Conservation (phyloP, 108 stramenopile species). For the Skeletonema tropicum region DNA sequence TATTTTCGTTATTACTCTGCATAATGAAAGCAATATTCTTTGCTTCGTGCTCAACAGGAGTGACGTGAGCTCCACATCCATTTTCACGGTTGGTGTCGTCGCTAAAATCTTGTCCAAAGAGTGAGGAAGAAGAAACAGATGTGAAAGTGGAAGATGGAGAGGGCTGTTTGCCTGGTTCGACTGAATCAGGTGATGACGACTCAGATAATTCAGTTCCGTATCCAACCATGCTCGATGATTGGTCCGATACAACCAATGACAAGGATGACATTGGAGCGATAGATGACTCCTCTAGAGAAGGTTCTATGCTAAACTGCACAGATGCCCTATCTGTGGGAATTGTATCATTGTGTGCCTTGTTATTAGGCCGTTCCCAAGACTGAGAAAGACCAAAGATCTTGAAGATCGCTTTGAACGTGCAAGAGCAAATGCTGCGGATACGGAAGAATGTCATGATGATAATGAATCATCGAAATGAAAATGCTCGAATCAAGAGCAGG, state of each 20-base stretch:
- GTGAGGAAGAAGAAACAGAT: not conserved
- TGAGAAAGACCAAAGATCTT: too few species aligned
- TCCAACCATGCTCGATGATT: not conserved
- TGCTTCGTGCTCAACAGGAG: too few species aligned
- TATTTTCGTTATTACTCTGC: too few species aligned
- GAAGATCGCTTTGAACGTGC: not conserved
- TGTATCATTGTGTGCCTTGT: too few species aligned
- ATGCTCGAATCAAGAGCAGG: too few species aligned
- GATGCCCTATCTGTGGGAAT: not conserved
- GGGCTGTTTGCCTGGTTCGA: not conserved
- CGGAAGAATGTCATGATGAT: not conserved
- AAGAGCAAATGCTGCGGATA: not conserved
- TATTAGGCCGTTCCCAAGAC: too few species aligned
- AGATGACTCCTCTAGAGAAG: not conserved
- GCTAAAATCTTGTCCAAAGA: not conserved
- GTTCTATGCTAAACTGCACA: not conserved
- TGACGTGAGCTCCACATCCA: too few species aligned
- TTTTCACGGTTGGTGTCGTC: not conserved
- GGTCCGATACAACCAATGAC: not conserved
- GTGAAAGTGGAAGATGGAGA: not conserved
- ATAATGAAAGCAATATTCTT: too few species aligned
- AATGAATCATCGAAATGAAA: too few species aligned
- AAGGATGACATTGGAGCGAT: not conserved
- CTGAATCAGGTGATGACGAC: not conserved
- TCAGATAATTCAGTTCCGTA: not conserved